phyloP scores from a whole-genome alignment of 352 stramenopile genomes.

The Thalassiosira mediterranea region DNA sequence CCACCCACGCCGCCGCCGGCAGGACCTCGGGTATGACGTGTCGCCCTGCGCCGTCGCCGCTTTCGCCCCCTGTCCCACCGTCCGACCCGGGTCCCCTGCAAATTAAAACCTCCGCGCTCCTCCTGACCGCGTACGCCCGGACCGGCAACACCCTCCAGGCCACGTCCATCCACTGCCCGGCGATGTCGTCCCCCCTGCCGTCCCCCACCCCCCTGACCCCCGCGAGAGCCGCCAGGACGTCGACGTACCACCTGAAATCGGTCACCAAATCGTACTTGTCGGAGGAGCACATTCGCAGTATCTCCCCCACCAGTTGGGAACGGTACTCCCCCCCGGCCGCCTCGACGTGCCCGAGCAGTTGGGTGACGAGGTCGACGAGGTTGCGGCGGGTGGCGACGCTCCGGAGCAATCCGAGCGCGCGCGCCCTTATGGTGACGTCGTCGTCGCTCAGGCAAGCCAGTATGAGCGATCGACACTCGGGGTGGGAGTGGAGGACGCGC shows the following conservation, averaged over 20 bases:
- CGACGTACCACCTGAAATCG: constrained; percentile 99
- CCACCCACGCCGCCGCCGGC: constrained; percentile 95
- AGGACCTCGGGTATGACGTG: constrained; percentile 92
- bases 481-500: constrained; percentile 87
- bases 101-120: constrained; percentile 92
- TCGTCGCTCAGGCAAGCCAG: constrained; percentile 96
- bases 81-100: constrained; percentile 59
- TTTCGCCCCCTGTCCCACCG: constrained; percentile 6
- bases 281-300: constrained; percentile 94
- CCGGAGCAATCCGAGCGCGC: constrained; percentile 93
- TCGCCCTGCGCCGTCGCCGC: constrained; percentile 17
- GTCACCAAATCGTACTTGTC: constrained; percentile 97
- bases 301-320: constrained; percentile 94
- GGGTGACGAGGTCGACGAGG: constrained; percentile 93
- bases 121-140: constrained; percentile 92
- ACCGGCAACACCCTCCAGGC: constrained; percentile 95
- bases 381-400: constrained; percentile 96
- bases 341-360: constrained; percentile 95
- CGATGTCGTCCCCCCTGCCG: constrained; percentile 85
- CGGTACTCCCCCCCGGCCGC: constrained; percentile 92
- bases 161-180: constrained; percentile 95
- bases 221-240: constrained; percentile 94
- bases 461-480: constrained; percentile 94
- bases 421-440: constrained; percentile 98
- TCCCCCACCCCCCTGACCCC: constrained; percentile 89